Evolutionary conservation across 176 grass and related monocot genomes (phyloP), one percentile per base, ranked within the genome.

Genomic region (Musa acuminata): DNA sequence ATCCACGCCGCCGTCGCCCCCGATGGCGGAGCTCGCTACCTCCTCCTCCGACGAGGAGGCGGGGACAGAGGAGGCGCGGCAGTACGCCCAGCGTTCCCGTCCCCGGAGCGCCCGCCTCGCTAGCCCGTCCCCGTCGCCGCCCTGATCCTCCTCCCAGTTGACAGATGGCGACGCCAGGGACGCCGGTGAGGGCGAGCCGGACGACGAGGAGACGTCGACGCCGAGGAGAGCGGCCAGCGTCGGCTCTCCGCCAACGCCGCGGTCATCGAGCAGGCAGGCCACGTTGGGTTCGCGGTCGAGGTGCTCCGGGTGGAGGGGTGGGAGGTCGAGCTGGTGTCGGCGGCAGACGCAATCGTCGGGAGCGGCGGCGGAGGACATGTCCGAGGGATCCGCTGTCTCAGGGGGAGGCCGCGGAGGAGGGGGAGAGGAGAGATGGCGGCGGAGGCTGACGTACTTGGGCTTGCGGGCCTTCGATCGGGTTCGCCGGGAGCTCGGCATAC

Each of bases 141-240:
- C 43, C 8, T n/a, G 43, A 8, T 50, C 43, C 35, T 27, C 63
- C 35, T 43, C 35, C 35, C 49, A 91, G 65, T 12, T 53, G 70
- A 1, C 35, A 55, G 52, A 24, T 49, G 14, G 71, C 80, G 14
- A 64, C 16, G 11, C 35, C 8, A 35, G 35, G 11, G 82, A 83
- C 49, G 20, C 74, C 3, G 58, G 80, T 1, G 92, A 96, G 2
- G 74, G 71, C 10, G 63, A 53, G 8, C 49, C 69, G 2, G 49
- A 53, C 11, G 64, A 65, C n/a, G 62, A 14, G 43, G 58, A 73
- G 19, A 8, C 24, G 12, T 12, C 72, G 59, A 19, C 58, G 29
- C 95, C 95, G 64, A 99, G 84, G 84, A 99, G 86, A 72, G 93
- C 90, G 22, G 76, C 83, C 21, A 99, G 90, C 2, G 90, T 89